These are phyloP conservation scores for Ophiostoma triangulosporum DNA, from an alignment of 2,329 filamentous ascomycete species.

Conservation along the genomic window DNA sequence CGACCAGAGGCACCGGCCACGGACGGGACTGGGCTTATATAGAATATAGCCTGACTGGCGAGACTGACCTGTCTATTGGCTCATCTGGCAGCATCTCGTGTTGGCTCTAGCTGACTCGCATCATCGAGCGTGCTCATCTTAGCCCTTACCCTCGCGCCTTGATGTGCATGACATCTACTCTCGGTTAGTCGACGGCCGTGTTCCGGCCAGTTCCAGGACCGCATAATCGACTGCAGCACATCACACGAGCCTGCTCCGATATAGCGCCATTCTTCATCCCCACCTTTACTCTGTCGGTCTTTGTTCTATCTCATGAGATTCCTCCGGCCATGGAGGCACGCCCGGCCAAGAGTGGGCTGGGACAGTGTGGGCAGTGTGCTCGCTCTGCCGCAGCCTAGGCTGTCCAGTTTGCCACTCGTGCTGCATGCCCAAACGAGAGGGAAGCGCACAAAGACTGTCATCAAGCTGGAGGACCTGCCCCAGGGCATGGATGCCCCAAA, in stretches of 20 bases:
- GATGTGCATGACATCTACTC: neutral
- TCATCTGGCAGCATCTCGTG: neutral
- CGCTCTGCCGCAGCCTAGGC: neutral
- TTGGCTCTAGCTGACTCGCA: neutral
- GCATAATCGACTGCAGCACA: neutral
- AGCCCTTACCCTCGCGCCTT: neutral
- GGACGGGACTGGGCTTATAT: neutral
- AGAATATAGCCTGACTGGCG: neutral
- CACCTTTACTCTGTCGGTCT: neutral
- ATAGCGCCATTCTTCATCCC: neutral
- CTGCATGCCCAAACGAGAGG: neutral
- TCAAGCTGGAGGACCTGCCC: slow-evolving; percentile 43
- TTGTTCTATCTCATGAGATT: neutral
- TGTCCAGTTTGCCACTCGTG: neutral
- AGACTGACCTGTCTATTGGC: neutral
- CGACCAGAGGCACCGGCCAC: neutral
- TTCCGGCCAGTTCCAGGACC: neutral
- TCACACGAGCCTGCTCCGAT: neutral
- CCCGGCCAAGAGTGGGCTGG: neutral
- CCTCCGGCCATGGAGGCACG: neutral
- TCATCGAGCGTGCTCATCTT: neutral
- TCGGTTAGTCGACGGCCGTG: neutral
- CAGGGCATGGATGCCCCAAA: slow-evolving; percentile 24
- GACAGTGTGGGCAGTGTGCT: neutral
- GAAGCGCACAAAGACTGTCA: slow-evolving; percentile 30